Conservation (phyloP, 2,329 filamentous ascomycete species). For the Botrytis fragariae region DNA sequence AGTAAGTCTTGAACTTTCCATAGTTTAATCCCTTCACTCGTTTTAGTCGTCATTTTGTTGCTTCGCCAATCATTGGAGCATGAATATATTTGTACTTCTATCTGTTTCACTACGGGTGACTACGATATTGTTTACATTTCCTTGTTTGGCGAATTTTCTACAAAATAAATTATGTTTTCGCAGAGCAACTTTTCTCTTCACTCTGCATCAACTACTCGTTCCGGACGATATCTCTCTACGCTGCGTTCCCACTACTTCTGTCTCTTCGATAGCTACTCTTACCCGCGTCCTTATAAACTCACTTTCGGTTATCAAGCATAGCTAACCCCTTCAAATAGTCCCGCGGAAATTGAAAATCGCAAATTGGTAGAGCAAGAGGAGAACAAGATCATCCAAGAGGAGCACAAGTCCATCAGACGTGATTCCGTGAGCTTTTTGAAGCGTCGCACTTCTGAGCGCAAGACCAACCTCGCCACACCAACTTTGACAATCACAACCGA, state of each 20-base stretch:
- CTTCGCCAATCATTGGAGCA: background rate
- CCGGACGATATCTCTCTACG: no score
- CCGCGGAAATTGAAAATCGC: background rate
- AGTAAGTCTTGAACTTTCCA: background rate
- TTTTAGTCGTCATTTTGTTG: background rate
- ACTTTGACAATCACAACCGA: slow-evolving; percentile 2
- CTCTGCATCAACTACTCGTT: background rate
- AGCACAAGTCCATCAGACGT: slow-evolving; percentile 10
- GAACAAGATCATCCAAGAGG: slow-evolving; percentile 7
- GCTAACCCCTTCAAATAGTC: slow-evolving; percentile 1
- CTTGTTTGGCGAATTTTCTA: background rate
- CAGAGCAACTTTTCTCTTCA: background rate
- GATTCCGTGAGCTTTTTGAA: slow-evolving; percentile 3
- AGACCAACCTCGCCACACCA: background rate
- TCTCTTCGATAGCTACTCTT: background rate
- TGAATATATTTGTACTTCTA: background rate
- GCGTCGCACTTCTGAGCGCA: slow-evolving; percentile 11
- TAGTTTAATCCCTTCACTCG: background rate
- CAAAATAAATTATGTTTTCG: background rate
- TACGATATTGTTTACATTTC: background rate
- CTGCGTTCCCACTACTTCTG: background rate
- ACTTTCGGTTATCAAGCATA: background rate
- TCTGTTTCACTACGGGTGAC: background rate
- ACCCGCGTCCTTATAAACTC: background rate
- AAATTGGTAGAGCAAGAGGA: slow-evolving; percentile 15